Percentiles rank a stretch among this genome's conserved stretches.
Evolutionary conservation across 23 red algal species (phyloP).

Genomic region (Gracilaria vermiculophylla): DNA sequence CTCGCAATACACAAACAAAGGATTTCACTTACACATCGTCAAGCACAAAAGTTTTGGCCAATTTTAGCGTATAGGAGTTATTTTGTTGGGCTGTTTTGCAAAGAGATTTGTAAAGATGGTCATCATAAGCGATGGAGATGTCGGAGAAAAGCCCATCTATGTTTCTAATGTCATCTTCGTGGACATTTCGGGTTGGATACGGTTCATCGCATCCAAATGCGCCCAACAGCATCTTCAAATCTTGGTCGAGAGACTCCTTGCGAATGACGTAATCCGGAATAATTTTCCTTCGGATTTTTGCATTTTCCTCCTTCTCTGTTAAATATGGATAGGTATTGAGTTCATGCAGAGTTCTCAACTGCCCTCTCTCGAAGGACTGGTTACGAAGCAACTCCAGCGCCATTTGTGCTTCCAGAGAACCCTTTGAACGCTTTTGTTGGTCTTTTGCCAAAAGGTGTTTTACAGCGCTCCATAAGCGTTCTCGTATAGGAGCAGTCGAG

Average conservation of each 20-base stretch:
- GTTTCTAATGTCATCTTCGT: background rate
- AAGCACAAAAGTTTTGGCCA: too few relatives aligned
- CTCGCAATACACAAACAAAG: too few relatives aligned
- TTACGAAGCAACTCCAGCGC: background rate
- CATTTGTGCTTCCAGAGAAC: background rate
- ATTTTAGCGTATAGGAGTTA: too few relatives aligned
- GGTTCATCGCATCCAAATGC: background rate
- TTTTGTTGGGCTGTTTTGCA: too few relatives aligned
- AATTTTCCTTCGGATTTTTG: background rate
- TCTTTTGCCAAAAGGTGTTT: background rate
- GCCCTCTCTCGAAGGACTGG: too few relatives aligned
- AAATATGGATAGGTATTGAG: background rate
- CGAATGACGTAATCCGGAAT: slow-evolving; percentile 35
- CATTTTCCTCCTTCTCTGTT: background rate
- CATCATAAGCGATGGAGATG: too few relatives aligned
- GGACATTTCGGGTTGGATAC: background rate
- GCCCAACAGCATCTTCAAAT: background rate
- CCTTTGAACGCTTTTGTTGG: background rate
- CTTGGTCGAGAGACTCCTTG: background rate
- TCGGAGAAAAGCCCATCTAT: too few relatives aligned
- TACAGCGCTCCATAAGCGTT: background rate
- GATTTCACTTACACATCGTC: too few relatives aligned
- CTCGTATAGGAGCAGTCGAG: background rate
- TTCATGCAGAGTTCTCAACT: background rate
- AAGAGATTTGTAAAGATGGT: too few relatives aligned